Evolutionary conservation across 2,329 filamentous ascomycete genomes (phyloP).

Genomic region (Tolypocladium nubicola): DNA sequence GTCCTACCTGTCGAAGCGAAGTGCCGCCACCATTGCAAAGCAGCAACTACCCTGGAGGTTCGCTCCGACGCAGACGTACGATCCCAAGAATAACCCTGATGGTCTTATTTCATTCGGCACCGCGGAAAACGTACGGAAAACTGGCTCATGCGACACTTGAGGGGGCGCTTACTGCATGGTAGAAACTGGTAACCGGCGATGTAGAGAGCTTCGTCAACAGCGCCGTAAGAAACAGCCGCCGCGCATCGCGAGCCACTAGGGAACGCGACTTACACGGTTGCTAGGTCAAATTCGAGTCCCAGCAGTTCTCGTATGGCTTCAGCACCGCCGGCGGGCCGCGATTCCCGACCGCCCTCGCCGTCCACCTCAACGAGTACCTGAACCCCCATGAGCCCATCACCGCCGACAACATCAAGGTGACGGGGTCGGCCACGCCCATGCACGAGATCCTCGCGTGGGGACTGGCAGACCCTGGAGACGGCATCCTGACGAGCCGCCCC

Average conservation of each 20-base stretch:
- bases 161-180: not conserved
- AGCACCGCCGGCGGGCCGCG: conserved; percentile 22
- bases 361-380: conserved; percentile 27
- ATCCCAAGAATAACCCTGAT: conserved; percentile 23
- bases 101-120: conserved; percentile 37
- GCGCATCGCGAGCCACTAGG: not conserved
- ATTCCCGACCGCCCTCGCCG: conserved; percentile 20
- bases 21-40: conserved; percentile 11
- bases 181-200: conserved; percentile 29
- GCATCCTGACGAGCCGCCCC: conserved; percentile 26
- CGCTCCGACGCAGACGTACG: conserved; percentile 22
- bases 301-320: conserved; percentile 25
- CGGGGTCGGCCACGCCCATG: conserved; percentile 25
- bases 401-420: conserved; percentile 20
- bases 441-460: conserved; percentile 29
- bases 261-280: not conserved
- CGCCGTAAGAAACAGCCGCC: conserved; percentile 17
- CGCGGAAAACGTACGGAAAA: conserved; percentile 30
- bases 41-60: conserved; percentile 22
- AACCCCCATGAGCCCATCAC: conserved; percentile 17
- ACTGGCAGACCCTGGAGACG: conserved; percentile 25
- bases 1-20: conserved; percentile 12
- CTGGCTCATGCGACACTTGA: no score
- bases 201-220: conserved; percentile 16
- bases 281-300: conserved; percentile 15